These are phyloP conservation scores for Clavispora fructus DNA, from an alignment of 805 yeast species.

Conservation along the genomic window DNA sequence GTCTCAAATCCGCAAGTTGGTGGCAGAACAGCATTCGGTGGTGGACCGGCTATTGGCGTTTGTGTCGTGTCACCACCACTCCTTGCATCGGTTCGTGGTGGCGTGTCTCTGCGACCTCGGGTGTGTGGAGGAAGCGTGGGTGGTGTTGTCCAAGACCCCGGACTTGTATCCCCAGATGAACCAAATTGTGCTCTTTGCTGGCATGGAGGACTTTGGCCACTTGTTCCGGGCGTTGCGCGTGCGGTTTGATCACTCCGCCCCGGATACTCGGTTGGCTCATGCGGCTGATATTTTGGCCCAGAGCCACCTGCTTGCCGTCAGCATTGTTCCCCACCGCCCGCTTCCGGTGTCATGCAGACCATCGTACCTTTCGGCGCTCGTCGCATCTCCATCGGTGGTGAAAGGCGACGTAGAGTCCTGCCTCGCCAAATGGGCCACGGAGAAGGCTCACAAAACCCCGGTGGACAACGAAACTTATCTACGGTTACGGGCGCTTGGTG, in stretches of 20 bases:
- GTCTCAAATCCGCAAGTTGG: conserved; percentile 6
- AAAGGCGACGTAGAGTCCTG: background rate
- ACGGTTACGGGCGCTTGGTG: background rate
- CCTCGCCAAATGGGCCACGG: background rate
- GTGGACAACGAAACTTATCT: background rate
- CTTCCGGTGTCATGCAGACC: conserved; percentile 3
- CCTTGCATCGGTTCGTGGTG: conserved; percentile 23
- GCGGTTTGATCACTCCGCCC: background rate
- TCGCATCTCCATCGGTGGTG: conserved; percentile 6
- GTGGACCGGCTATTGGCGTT: conserved; percentile 17
- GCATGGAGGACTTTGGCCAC: conserved; percentile 5
- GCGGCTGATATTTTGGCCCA: background rate
- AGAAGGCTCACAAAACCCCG: background rate
- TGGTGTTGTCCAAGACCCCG: conserved; percentile 17
- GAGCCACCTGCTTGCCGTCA: background rate
- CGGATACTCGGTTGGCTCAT: background rate
- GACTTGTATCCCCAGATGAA: conserved; percentile 5
- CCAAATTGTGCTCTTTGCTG: background rate
- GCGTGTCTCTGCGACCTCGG: conserved; percentile 24
- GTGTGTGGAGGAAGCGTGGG: conserved; percentile 21
- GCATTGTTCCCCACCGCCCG: background rate
- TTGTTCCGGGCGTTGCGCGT: conserved; percentile 4
- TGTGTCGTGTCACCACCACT: conserved; percentile 19
- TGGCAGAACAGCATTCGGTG: conserved; percentile 5
- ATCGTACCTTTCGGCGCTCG: conserved; percentile 6